Conservation (phyloP, 2,329 filamentous ascomycete genomes). For the Aulographum hederae region DNA sequence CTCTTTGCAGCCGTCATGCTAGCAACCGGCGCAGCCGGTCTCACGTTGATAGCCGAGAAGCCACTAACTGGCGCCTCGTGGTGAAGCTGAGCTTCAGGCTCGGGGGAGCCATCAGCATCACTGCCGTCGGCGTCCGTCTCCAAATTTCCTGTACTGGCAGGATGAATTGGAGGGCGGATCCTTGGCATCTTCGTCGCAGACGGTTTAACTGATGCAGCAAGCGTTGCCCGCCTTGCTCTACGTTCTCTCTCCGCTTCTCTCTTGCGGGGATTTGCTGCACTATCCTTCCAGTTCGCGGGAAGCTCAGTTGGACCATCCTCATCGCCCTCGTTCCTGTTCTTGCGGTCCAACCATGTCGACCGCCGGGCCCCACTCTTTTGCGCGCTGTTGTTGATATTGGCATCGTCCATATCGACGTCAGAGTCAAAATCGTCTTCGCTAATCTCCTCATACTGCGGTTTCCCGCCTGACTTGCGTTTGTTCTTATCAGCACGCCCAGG, state of each 20-base stretch:
- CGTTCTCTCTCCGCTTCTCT: neutral
- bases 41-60: no score
- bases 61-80: neutral
- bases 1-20: constrained; percentile 5
- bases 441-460: constrained; percentile 24
- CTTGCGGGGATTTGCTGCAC: constrained; percentile 11
- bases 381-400: neutral
- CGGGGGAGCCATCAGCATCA: constrained; percentile 6
- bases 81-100: neutral
- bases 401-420: constrained; percentile 10
- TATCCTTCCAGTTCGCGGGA: constrained; percentile 21
- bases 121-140: neutral
- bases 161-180: constrained; percentile 9
- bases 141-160: constrained; percentile 12
- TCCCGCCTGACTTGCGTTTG: constrained; percentile 9
- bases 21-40: neutral
- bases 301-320: constrained; percentile 24
- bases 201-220: neutral
- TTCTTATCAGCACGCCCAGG: constrained; percentile 9
- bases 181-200: neutral
- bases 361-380: constrained; percentile 5
- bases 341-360: constrained; percentile 13
- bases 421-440: constrained; percentile 15
- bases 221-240: neutral
- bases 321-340: constrained; percentile 17